Evolutionary conservation across 202 grass and related monocot genomes (phyloP), one percentile per base, ranked within the genome.

Genomic region (Schoenoplectus triqueter): DNA sequence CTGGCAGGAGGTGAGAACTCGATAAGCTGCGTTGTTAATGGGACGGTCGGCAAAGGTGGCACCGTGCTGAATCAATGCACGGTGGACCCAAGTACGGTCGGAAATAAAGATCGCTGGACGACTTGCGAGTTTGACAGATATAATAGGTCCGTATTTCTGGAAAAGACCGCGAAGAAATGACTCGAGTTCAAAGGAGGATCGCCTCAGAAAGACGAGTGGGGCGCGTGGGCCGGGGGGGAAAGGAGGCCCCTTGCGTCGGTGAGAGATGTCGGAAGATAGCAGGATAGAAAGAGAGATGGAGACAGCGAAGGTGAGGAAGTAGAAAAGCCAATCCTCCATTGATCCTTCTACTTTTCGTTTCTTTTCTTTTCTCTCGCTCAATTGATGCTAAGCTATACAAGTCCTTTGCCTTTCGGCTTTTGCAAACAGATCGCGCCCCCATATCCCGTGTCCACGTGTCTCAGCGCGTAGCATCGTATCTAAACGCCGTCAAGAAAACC

Each of bases 311-410:
- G 88, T 85, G 41, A 92, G 80, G 13, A 88, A 74, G 92, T 92
- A 86, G 84, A 92, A 92, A 75, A 92, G 68, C 90, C 92, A 92
- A 75, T 92, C 92, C 75, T 92, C 89, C 92, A 94, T 94, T 78
- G 2, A 48, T 48, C 4, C 46, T 48, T 48, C 46, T 48, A 3
- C 46, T 48, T 48, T 48, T 48, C 6, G 46, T 5, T 48, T 5
- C 6, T 48, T n/a, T n/a, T n/a, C n/a, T n/a, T n/a, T n/a, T n/a
- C n/a, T n/a, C n/a, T n/a, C n/a, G n/a, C n/a, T n/a, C n/a, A n/a
- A n/a, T n/a, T n/a, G n/a, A n/a, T n/a, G n/a, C n/a, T n/a, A n/a
- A n/a, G n/a, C n/a, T n/a, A n/a, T n/a, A n/a, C n/a, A n/a, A n/a
- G n/a, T n/a, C n/a, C n/a, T n/a, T n/a, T n/a, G n/a, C n/a, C n/a